Percentiles rank a stretch among this genome's conserved stretches.
Evolutionary conservation across 441 rosid species (phyloP).

Genomic region (Mallotus japonicus): DNA sequence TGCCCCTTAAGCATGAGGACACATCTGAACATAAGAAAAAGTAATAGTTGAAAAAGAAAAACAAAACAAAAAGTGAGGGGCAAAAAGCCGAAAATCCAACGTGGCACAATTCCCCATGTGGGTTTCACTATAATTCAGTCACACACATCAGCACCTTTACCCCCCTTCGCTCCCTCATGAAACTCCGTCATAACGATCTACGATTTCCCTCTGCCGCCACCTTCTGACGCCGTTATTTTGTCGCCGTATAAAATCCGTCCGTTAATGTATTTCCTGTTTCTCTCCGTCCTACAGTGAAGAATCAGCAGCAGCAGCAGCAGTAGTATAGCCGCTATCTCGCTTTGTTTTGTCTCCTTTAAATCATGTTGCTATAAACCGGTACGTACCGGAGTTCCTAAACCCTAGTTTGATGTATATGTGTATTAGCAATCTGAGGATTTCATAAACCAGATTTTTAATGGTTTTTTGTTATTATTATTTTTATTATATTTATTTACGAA

Average conservation of each 20-base stretch:
- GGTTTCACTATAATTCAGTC: constrained; percentile 18
- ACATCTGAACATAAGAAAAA: not conserved
- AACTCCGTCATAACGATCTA: constrained; percentile 31
- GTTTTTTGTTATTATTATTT: not conserved
- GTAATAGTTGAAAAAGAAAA: not conserved
- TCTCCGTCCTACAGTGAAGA: not conserved
- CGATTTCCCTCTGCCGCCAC: constrained; percentile 4
- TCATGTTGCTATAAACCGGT: not conserved
- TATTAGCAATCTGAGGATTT: not conserved
- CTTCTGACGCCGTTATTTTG: constrained; percentile 2
- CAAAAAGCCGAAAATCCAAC: constrained; percentile 20
- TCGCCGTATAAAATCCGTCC: constrained; percentile 12
- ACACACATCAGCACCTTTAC: not conserved
- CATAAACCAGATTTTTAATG: no score
- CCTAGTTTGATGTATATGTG: constrained; percentile 16
- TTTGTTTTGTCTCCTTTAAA: not conserved
- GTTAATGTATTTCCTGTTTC: not conserved
- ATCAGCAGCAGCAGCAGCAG: not conserved
- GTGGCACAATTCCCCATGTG: constrained; percentile 68
- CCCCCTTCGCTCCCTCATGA: not conserved
- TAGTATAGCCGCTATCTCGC: not conserved
- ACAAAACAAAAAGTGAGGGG: constrained; percentile 2
- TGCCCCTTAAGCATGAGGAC: not conserved
- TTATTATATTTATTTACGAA: not conserved
- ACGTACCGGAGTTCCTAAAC: constrained; percentile 4